Evolutionary conservation across 192 early-diverging fungal species (phyloP), one percentile per base, ranked within the genome.

Genomic region (Backusella tuberculispora): DNA sequence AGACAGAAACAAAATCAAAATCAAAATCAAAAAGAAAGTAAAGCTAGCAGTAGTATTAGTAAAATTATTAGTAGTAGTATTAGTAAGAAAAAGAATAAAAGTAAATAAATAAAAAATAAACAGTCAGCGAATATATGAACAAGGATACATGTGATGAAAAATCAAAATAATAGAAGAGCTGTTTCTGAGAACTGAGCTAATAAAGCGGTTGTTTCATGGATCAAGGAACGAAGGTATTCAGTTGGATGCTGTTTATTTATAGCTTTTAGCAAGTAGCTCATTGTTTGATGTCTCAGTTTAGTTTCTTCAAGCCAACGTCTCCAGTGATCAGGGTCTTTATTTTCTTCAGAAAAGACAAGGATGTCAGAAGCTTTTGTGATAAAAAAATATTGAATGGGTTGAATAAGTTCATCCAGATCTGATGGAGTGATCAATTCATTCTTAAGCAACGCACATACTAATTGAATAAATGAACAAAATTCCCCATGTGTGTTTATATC

Each of bases 311-410:
- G 37, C 37, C 41, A 42, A n/a, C 8, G n/a, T 12, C 19, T 67
- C 38, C 38, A 67, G 21, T 67, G 19, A 9, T n/a, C 19, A 46
- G 21, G 10, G 45, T 17, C 19, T 46, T 69, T 29, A 17, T 43
- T 45, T 6, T 46, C 15, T 14, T 7, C 13, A 8, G 26, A 26
- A 7, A 45, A 43, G 6, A 34, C n/a, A 15, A 45, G 12, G 46
- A 73, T 21, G 10, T 73, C 72, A 29, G 72, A 45, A 21, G 63
- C 60, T 10, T 41, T 42, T 34, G 72, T 73, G 6, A 73, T 37
- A 37, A 73, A 73, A 9, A 66, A 46, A 29, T 21, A 6, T 6
- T 46, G 43, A 5, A 73, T 45, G 13, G 24, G 24, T 3, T 65
- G 24, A 45, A 46, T 0, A 8, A 73, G 7, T 13, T 44, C 26